phyloP scores from a whole-genome alignment of 257 asterid genomes.

The Asclepias syriaca region DNA sequence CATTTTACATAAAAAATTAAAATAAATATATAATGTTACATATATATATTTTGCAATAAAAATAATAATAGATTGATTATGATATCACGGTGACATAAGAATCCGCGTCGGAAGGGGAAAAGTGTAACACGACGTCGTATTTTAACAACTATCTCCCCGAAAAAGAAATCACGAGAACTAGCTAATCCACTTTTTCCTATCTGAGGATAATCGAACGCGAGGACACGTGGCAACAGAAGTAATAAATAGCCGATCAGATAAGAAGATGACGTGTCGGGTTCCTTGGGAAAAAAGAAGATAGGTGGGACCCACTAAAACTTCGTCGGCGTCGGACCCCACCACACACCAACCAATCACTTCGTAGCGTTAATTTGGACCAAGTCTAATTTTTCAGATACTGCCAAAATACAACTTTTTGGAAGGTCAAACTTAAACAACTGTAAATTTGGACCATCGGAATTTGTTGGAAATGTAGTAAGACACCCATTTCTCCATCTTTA shows the following conservation, averaged over 20 bases:
- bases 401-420: conserved; percentile 53
- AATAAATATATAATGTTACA: too few relatives aligned
- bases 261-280: conserved; percentile 22
- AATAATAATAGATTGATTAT: neutral
- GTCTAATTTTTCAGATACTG: conserved; percentile 22
- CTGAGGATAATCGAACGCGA: neutral
- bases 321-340: conserved; percentile 18
- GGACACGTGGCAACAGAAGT: neutral
- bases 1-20: too few relatives aligned
- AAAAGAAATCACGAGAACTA: conserved; percentile 4
- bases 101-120: neutral
- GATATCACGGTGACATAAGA: conserved; percentile 9
- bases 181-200: neutral
- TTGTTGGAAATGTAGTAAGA: neutral
- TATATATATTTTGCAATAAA: too few relatives aligned
- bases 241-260: neutral
- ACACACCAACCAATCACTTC: neutral
- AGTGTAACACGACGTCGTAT: neutral
- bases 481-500: neutral
- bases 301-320: conserved; percentile 9
- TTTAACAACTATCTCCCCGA: too few relatives aligned
- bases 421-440: neutral
- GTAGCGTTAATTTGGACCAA: conserved; percentile 16
- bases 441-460: neutral
- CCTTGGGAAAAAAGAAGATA: neutral